These are phyloP conservation scores for Geopyxis carbonaria DNA, from an alignment of 495 filamentous ascomycete species.

Conservation along the genomic window DNA sequence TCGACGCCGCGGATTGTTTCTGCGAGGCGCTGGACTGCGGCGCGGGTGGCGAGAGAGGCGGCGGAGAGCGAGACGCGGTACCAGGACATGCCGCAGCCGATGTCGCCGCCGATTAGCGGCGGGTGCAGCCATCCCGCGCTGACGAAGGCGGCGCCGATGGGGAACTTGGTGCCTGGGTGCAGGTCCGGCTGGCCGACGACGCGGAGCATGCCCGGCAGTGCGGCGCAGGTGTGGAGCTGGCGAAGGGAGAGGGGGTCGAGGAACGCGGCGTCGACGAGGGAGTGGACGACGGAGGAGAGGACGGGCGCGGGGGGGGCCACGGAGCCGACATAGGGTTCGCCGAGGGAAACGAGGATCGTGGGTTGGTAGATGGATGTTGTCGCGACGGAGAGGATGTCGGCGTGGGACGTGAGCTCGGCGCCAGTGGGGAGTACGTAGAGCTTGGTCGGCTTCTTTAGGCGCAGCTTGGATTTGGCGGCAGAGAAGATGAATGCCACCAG, in stretches of 20 bases:
- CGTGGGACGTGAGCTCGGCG: slow-evolving; percentile 16
- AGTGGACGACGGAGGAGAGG: slow-evolving; percentile 9
- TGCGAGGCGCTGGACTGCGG: slow-evolving; percentile 23
- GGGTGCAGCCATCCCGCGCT: slow-evolving; percentile 27
- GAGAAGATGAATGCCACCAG: slow-evolving; percentile 17
- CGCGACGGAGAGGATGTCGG: slow-evolving; percentile 10
- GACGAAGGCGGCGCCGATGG: slow-evolving; percentile 28
- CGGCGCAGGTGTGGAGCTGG: slow-evolving; percentile 25
- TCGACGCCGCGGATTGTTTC: slow-evolving; percentile 27
- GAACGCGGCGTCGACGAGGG: slow-evolving; percentile 19
- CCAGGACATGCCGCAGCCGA: slow-evolving; percentile 30
- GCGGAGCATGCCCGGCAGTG: slow-evolving; percentile 25
- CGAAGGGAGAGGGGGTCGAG: slow-evolving; percentile 23
- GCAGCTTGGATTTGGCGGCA: slow-evolving; percentile 25
- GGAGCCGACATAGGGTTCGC: slow-evolving; percentile 27
- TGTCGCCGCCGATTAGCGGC: slow-evolving; percentile 29
- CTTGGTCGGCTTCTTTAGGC: slow-evolving; percentile 23
- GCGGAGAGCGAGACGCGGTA: slow-evolving; percentile 25
- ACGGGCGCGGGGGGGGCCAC: slow-evolving; percentile 3
- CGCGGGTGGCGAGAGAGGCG: slow-evolving; percentile 23
- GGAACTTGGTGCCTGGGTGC: slow-evolving; percentile 28
- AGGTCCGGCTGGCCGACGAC: slow-evolving; percentile 28
- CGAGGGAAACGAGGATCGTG: slow-evolving; percentile 22
- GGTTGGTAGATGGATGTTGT: slow-evolving; percentile 22
- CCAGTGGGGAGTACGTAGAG: slow-evolving; percentile 25